phyloP scores from a whole-genome alignment of 768 basidiomycete genomes.

The Baorangia bicolor region DNA sequence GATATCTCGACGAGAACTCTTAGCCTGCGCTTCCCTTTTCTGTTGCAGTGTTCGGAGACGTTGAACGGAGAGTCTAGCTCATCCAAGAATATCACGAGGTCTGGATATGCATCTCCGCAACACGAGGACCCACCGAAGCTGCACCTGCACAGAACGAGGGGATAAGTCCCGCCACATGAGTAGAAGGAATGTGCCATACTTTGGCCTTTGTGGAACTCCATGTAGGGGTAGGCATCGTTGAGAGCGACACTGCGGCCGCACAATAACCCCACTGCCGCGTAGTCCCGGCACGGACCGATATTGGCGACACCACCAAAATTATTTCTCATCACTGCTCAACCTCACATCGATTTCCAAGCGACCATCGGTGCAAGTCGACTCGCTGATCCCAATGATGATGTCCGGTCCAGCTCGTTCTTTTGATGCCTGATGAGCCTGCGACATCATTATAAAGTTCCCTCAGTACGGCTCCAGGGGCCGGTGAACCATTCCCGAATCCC shows the following conservation, averaged over 20 bases:
- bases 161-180: conserved; percentile 5
- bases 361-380: not conserved
- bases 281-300: conserved; percentile 14
- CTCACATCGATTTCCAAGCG: not conserved
- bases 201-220: conserved; percentile 68
- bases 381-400: not conserved
- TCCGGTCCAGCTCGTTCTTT: not conserved
- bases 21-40: conserved; percentile 88
- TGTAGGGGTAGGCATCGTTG: conserved; percentile 31
- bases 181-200: conserved; percentile 28
- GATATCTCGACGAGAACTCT: conserved; percentile 72
- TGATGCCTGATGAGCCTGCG: not conserved
- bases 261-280: not conserved
- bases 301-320: not conserved
- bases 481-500: not conserved
- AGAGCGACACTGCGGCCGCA: not conserved
- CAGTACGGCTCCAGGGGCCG: not conserved
- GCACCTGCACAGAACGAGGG: conserved; percentile 35
- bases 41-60: conserved; percentile 82
- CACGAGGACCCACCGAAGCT: conserved; percentile 40
- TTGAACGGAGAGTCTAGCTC: conserved; percentile 74
- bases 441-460: not conserved
- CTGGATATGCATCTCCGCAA: not conserved
- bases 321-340: not conserved
- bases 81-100: conserved; percentile 3